phyloP scores from a whole-genome alignment of 768 basidiomycete genomes.

The Neoboletus brunneissimus region DNA sequence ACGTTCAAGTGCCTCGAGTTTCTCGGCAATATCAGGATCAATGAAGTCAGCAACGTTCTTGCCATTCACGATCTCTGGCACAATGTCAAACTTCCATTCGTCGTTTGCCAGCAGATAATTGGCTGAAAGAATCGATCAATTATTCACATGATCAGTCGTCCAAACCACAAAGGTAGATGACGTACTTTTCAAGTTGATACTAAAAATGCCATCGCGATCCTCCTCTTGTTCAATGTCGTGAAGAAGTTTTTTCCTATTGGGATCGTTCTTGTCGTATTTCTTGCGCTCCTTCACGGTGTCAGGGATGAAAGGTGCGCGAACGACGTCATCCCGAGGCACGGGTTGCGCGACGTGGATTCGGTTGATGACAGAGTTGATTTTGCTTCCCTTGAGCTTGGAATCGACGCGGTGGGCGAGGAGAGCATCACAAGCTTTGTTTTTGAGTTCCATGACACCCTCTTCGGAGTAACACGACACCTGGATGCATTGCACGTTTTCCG shows the following conservation, averaged over 20 bases:
- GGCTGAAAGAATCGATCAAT: constrained; percentile 50
- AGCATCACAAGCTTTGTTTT: constrained; percentile 93
- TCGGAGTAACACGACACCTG: constrained; percentile 95
- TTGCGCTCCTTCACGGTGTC: constrained; percentile 70
- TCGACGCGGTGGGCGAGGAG: constrained; percentile 95
- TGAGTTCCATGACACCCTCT: constrained; percentile 96
- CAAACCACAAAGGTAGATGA: neutral
- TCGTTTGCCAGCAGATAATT: constrained; percentile 85
- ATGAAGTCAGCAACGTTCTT: constrained; percentile 99
- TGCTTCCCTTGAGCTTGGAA: constrained; percentile 87
- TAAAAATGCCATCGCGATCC: constrained; percentile 89
- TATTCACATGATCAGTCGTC: neutral
- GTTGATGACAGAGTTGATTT: constrained; percentile 90
- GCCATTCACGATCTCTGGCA: constrained; percentile 99
- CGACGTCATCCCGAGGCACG: constrained; percentile 85
- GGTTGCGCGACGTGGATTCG: constrained; percentile 95
- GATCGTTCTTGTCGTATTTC: constrained; percentile 87
- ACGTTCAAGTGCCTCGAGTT: constrained; percentile 93
- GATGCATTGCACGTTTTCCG: constrained; percentile 68
- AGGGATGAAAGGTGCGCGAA: constrained; percentile 86
- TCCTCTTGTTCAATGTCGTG: constrained; percentile 82
- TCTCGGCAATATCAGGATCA: constrained; percentile 95
- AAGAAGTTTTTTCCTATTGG: constrained; percentile 68
- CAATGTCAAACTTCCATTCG: constrained; percentile 92
- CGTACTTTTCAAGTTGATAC: constrained; percentile 84